Evolutionary conservation across 2,329 filamentous ascomycete genomes (phyloP), one percentile per base, ranked within the genome.

Genomic region (Trichoderma atrobrunneum): DNA sequence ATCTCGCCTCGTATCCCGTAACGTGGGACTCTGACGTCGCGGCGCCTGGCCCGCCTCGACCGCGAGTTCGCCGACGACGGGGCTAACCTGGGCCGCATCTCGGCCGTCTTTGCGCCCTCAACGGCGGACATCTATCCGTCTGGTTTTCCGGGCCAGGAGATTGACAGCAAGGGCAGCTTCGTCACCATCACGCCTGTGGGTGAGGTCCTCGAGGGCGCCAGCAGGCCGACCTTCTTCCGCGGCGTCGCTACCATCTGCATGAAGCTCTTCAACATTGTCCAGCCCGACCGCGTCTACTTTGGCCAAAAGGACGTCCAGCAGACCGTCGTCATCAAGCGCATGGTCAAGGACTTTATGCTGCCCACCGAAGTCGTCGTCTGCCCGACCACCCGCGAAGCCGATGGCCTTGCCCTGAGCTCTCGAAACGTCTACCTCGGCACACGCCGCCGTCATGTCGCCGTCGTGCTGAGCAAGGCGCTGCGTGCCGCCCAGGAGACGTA

Each of bases 241-340:
- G 96, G 96, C 51, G 96, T 99, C 39, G 95, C 96, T 24, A 99
- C 96, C 1, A 92, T 99, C 2, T 98, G 95, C 84, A 96, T 95
- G 89, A 99, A 96, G 81, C 81, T 85, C 28, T 85, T 85, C 79
- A 84, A 84, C 74, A 80, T 84, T 24, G 82, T 85, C 21, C 83
- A 84, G 77, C 90, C 92, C 0, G 91, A 94, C 72, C 85, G 87
- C 5, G 92, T 92, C 24, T 95, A 97, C 83, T 98, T 99, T 84
- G 96, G 96, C 5, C 96, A 98, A 82, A 99, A 99, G 84, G 96
- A 99, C 81, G 90, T 98, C 24, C 96, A 99, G 85, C 96, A 99
- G 83, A 97, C 94, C 0, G 93, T 97, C 21, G 89, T 99, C 12
- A 93, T 99, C 78, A 91, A 89, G 78, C 90, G 92, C 59, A 90